Conservation (phyloP, 225 moss, liverwort and hornwort species). For the Pseudoscleropodium purum region DNA sequence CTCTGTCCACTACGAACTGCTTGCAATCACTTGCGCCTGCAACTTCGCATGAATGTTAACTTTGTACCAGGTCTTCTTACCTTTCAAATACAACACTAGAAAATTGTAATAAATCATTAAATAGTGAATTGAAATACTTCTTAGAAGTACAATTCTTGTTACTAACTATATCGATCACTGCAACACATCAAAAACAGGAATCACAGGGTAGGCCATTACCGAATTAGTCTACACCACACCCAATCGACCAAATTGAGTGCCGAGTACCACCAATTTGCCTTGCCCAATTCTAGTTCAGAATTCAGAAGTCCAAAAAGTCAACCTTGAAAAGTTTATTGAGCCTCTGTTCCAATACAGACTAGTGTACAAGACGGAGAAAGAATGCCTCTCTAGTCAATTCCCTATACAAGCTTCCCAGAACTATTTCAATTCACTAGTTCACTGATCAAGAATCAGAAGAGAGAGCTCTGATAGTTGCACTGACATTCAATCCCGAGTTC, state of each 20-base stretch:
- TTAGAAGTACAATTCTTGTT: background rate
- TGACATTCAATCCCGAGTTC: background rate
- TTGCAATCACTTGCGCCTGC: background rate
- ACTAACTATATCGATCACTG: background rate
- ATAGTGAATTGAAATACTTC: background rate
- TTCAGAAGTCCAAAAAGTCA: background rate
- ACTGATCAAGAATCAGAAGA: constrained; percentile 8
- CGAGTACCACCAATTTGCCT: background rate
- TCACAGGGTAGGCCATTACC: background rate
- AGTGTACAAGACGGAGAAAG: constrained; percentile 23
- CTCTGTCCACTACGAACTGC: background rate
- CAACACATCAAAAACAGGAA: background rate
- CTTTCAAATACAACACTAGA: background rate
- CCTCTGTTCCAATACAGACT: constrained; percentile 10
- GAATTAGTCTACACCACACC: background rate
- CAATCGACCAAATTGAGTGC: background rate
- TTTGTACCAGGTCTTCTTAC: background rate
- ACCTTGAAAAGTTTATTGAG: background rate
- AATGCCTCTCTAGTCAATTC: constrained; percentile 19
- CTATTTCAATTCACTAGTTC: background rate
- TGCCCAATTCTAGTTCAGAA: background rate
- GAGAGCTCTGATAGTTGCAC: background rate
- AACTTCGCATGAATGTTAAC: background rate
- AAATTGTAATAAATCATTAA: background rate
- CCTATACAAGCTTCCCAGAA: background rate